Conservation (phyloP, 371 early-diverging fungal genomes). For the Coemansia sp. region DNA sequence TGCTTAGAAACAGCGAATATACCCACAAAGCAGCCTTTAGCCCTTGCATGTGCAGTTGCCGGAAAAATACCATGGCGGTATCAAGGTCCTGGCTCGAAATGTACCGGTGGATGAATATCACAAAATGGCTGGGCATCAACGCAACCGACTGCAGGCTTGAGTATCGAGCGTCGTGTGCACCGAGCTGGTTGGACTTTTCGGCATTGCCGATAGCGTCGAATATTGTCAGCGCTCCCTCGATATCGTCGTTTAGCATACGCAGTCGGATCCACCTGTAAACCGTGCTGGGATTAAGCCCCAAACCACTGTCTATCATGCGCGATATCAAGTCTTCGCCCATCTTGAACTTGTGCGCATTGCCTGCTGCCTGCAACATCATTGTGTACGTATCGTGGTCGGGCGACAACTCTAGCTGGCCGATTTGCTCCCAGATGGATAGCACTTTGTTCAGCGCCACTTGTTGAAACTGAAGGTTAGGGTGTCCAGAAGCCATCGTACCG, state of each 20-base stretch:
- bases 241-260: conserved; percentile 11
- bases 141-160: conserved; percentile 10
- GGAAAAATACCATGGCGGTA: conserved; percentile 16
- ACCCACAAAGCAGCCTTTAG: conserved; percentile 9
- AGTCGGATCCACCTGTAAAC: conserved; percentile 21
- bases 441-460: conserved; percentile 3
- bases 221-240: conserved; percentile 15
- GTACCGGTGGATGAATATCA: conserved; percentile 20
- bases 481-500: neutral
- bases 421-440: conserved; percentile 22
- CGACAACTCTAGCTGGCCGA: conserved; percentile 9
- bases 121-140: conserved; percentile 17
- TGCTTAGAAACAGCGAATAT: conserved; percentile 17
- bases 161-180: neutral
- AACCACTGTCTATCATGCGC: conserved; percentile 1
- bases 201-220: conserved; percentile 20
- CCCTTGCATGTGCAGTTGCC: conserved; percentile 21
- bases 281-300: conserved; percentile 15
- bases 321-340: conserved; percentile 18
- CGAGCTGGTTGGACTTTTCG: conserved; percentile 10
- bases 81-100: neutral
- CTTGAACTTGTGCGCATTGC: conserved; percentile 10
- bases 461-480: conserved; percentile 4
- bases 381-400: conserved; percentile 14
- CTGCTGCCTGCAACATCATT: conserved; percentile 9